Percentiles rank a stretch among this genome's conserved stretches.
phyloP scores from a whole-genome alignment of 768 basidiomycete genomes.

The Lactarius psammicola region DNA sequence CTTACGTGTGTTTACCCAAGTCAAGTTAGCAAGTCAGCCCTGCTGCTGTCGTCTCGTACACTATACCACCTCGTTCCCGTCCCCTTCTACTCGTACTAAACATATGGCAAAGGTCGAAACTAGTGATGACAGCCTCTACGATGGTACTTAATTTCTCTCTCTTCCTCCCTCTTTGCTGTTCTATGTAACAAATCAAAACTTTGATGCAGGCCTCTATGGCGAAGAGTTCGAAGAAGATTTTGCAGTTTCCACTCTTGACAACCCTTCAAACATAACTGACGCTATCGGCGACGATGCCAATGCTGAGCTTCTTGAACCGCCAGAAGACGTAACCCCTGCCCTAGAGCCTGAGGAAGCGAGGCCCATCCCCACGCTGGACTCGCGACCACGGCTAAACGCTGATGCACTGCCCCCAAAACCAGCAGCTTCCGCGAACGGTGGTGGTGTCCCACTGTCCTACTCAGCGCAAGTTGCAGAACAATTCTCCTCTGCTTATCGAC shows the following conservation, averaged over 20 bases:
- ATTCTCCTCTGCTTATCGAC: constrained; percentile 60
- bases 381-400: not conserved
- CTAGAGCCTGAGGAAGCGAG: not conserved
- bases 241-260: constrained; percentile 14
- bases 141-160: constrained; percentile 16
- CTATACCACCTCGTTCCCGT: constrained; percentile 7
- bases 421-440: not conserved
- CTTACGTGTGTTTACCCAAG: constrained; percentile 1
- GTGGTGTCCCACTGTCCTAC: constrained; percentile 44
- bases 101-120: constrained; percentile 27
- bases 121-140: constrained; percentile 28
- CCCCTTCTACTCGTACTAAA: not conserved
- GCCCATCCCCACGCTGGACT: constrained; percentile 19
- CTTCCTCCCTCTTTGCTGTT: not conserved
- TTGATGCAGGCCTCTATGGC: constrained; percentile 26
- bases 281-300: not conserved
- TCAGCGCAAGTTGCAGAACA: constrained; percentile 66
- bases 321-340: constrained; percentile 9
- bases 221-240: constrained; percentile 30
- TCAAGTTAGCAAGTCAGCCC: not conserved
- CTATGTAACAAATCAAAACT: not conserved
- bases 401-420: constrained; percentile 25
- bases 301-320: constrained; percentile 7
- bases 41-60: not conserved
- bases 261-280: constrained; percentile 12